These are phyloP conservation scores for Aotearoamyces nothofagi DNA, from an alignment of 2,329 filamentous ascomycete species.

Conservation along the genomic window DNA sequence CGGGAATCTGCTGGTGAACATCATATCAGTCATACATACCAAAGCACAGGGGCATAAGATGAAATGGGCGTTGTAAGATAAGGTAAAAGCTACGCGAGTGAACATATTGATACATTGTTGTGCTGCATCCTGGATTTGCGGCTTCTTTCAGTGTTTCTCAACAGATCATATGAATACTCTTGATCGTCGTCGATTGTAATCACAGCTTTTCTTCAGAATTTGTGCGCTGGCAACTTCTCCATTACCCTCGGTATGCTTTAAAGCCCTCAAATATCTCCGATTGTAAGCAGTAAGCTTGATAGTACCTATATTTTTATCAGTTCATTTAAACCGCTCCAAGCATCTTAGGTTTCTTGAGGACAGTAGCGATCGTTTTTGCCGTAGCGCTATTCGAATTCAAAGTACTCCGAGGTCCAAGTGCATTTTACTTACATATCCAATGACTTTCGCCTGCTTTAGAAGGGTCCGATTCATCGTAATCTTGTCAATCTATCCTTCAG, in stretches of 20 bases:
- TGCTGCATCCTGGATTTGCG: no score
- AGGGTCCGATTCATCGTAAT: slow-evolving; percentile 38
- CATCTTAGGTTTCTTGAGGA: slow-evolving; percentile 26
- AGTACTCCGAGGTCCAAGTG: background rate
- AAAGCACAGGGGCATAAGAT: no score
- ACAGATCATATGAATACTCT: no score
- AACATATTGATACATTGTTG: no score
- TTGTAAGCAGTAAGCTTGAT: slow-evolving; percentile 34
- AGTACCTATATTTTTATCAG: slow-evolving; percentile 27
- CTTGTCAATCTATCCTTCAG: slow-evolving; percentile 34
- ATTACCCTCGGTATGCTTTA: slow-evolving; percentile 31
- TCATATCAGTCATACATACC: no score
- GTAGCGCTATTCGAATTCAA: slow-evolving; percentile 22
- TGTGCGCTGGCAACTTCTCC: slow-evolving; percentile 29
- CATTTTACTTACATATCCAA: slow-evolving; percentile 34
- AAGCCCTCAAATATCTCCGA: slow-evolving; percentile 29
- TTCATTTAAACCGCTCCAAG: slow-evolving; percentile 33
- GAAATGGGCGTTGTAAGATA: no score
- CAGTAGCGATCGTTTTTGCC: slow-evolving; percentile 35
- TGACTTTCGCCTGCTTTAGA: slow-evolving; percentile 33
- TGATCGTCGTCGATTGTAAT: slow-evolving; percentile 25
- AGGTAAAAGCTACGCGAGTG: no score
- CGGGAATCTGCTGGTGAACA: no score
- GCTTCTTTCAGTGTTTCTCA: no score
- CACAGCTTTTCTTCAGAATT: slow-evolving; percentile 37